Evolutionary conservation across 176 grass and related monocot genomes (phyloP), one percentile per base, ranked within the genome.

Genomic region (Tillandsia fasciculata): DNA sequence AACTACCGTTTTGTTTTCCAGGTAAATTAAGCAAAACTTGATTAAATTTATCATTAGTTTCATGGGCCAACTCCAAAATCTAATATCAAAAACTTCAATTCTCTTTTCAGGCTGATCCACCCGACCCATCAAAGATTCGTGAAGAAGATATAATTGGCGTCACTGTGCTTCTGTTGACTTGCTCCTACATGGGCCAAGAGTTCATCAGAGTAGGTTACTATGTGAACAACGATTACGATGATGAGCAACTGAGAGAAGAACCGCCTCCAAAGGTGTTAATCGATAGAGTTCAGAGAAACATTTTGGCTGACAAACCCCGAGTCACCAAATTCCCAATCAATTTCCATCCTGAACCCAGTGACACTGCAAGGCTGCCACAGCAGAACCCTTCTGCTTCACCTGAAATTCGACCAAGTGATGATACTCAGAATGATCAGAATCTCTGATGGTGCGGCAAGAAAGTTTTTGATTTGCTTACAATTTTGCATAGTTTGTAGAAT

Each of bases 131-230:
- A 12, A 99, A 93, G 82, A 99, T 99, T 3, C 76, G 89, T 11
- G 94, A 99, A 74, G 82, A 99, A 80, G 94, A 99, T 73, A 99
- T 99, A 65, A 99, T 93, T 12, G 94, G 94, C 11, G 94, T 99
- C 49, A 99, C 94, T 0, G 94, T 99, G 72, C 77, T 99, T 65
- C 78, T 99, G 14, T 66, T 99, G 79, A 99, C 94, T 18, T 99
- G 89, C 74, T 99, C 94, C 2, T 99, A 93, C 73, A 70, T 99
- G 79, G 89, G 94, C 10, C 94, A 99, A 66, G 94, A 99, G 75
- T 99, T 99, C 84, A 93, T 99, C 74, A 84, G 94, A 72, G 94
- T 99, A 53, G 94, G 94, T 22, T 99, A 99, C 82, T 99, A 99
- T 0, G 94, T 99, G 66, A 99, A 93, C 84, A 99, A 99, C 10